These are phyloP conservation scores for Mimosa pudica DNA, from an alignment of 306 rosid genomes.

Conservation along the genomic window DNA sequence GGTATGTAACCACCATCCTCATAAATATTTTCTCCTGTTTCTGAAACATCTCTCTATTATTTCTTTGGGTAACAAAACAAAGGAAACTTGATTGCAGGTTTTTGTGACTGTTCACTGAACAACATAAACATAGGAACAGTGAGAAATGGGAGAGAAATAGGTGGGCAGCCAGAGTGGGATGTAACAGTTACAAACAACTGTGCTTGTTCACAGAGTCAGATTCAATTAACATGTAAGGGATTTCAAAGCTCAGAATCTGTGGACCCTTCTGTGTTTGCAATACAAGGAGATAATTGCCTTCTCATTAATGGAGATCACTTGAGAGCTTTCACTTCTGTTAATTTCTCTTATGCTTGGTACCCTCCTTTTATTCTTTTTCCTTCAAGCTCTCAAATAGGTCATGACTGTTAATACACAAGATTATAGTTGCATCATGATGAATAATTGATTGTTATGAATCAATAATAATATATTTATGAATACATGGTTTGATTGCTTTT, in stretches of 20 bases:
- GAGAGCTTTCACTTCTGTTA: conserved; percentile 23
- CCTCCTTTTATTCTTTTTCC: conserved; percentile 55
- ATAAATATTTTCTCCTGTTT: neutral
- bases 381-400: conserved; percentile 25
- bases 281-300: conserved; percentile 43
- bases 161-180: conserved; percentile 60
- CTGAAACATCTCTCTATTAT: neutral
- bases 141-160: conserved; percentile 46
- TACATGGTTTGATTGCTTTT: too few relatives aligned
- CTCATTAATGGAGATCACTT: conserved; percentile 45
- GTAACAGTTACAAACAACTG: conserved; percentile 62
- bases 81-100: conserved; percentile 40
- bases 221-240: conserved; percentile 43
- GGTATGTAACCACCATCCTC: neutral
- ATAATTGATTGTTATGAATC: neutral
- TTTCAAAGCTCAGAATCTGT: conserved; percentile 43
- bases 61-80: neutral
- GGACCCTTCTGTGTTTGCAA: conserved; percentile 36
- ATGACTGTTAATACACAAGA: conserved; percentile 22
- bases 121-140: conserved; percentile 51
- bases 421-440: neutral
- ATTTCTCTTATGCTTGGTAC: conserved; percentile 65
- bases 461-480: neutral
- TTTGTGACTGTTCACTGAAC: conserved; percentile 42
- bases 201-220: conserved; percentile 39